Evolutionary conservation across 768 basidiomycete species (phyloP).

Genomic region (Austroboletus eburneus): DNA sequence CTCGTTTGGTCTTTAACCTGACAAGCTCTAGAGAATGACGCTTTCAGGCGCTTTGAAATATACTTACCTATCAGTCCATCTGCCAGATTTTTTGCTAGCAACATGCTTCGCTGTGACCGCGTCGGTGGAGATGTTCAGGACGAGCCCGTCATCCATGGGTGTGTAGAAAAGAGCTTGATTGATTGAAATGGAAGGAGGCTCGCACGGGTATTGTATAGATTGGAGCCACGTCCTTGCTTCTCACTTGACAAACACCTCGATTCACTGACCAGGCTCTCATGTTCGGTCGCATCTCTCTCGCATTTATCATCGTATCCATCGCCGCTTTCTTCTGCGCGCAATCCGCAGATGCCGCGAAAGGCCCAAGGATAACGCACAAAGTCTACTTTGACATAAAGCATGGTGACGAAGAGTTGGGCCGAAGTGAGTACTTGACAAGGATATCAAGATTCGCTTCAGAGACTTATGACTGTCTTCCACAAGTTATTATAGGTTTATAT

Average conservation of each 20-base stretch:
- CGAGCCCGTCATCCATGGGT: constrained; percentile 67
- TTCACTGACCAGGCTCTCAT: constrained; percentile 25
- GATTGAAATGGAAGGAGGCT: constrained; percentile 11
- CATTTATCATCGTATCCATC: constrained; percentile 57
- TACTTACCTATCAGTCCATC: constrained; percentile 75
- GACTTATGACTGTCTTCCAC: neutral
- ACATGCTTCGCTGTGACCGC: constrained; percentile 26
- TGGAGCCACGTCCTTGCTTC: constrained; percentile 23
- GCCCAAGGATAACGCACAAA: constrained; percentile 87
- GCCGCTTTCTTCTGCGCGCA: constrained; percentile 69
- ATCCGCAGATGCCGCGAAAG: constrained; percentile 76
- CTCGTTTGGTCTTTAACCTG: constrained; percentile 74
- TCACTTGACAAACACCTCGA: constrained; percentile 1
- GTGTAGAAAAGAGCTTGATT: too few relatives aligned
- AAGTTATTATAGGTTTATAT: constrained; percentile 85
- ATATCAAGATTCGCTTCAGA: neutral
- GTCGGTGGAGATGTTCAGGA: constrained; percentile 64
- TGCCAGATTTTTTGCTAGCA: constrained; percentile 50
- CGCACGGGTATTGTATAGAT: constrained; percentile 12
- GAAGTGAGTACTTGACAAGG: constrained; percentile 47
- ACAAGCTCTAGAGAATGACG: constrained; percentile 2
- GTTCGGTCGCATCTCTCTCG: constrained; percentile 61
- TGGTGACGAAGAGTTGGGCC: constrained; percentile 81
- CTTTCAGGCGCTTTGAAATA: neutral
- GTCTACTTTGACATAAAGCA: constrained; percentile 95